Evolutionary conservation across 2,329 filamentous ascomycete genomes (phyloP).

Genomic region (Chalaropsis ovoidea): DNA sequence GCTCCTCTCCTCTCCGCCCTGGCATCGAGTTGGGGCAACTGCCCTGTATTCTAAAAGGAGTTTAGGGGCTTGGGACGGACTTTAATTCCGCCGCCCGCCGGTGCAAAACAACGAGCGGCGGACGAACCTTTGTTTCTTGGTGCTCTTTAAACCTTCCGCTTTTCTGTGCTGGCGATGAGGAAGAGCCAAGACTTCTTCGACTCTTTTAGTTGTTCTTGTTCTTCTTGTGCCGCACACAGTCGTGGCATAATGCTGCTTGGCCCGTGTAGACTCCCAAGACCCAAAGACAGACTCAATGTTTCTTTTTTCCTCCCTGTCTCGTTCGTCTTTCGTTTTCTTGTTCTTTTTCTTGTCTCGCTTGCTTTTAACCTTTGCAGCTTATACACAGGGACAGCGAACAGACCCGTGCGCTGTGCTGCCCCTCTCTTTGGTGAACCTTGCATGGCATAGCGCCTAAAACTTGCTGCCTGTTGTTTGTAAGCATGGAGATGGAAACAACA

Average conservation of each 20-base stretch:
- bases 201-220: neutral
- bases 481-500: neutral
- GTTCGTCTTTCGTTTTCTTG: neutral
- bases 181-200: neutral
- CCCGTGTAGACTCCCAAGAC: neutral
- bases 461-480: neutral
- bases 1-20: conserved; percentile 15
- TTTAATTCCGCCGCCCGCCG: neutral
- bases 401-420: conserved; percentile 3
- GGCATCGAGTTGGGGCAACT: neutral
- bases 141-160: neutral
- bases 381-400: neutral
- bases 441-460: neutral
- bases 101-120: neutral
- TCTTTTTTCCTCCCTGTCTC: neutral
- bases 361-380: neutral
- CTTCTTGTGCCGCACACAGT: neutral
- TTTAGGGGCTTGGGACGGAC: neutral
- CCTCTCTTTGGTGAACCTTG: neutral
- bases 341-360: neutral
- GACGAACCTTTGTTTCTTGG: neutral
- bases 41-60: neutral
- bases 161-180: no score
- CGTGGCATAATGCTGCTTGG: neutral
- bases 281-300: neutral